Conservation (phyloP, 2,329 filamentous ascomycete species). For the Clarireedia hainanense region DNA sequence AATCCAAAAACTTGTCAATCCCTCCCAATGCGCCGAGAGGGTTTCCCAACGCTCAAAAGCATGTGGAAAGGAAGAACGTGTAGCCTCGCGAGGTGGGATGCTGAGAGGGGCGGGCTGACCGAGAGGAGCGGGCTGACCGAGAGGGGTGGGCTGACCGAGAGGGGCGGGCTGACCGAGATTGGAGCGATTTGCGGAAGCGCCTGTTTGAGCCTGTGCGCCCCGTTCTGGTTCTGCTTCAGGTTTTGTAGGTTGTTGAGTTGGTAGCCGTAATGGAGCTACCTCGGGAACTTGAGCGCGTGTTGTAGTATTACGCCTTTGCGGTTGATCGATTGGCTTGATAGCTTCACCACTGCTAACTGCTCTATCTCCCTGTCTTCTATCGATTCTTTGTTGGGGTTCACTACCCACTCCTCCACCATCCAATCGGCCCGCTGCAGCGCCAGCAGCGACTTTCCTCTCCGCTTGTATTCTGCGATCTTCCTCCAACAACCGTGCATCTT, state of each 20-base stretch:
- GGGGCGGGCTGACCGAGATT: background rate
- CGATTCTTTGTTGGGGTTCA: slow-evolving; percentile 24
- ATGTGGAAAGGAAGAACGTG: slow-evolving; percentile 77
- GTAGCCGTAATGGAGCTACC: slow-evolving; percentile 24
- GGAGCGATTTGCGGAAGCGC: background rate
- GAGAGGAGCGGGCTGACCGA: background rate
- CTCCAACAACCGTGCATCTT: slow-evolving; percentile 45
- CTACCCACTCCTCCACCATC: slow-evolving; percentile 15
- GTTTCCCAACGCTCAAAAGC: slow-evolving; percentile 98
- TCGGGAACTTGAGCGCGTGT: slow-evolving; percentile 21
- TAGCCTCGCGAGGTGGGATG: slow-evolving; percentile 6
- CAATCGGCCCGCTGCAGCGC: slow-evolving; percentile 36
- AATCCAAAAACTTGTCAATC: slow-evolving; percentile 95
- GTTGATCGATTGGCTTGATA: slow-evolving; percentile 12
- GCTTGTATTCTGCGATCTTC: slow-evolving; percentile 46
- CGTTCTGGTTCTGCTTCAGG: slow-evolving; percentile 15
- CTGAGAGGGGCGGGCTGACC: background rate
- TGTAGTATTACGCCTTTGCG: slow-evolving; percentile 23
- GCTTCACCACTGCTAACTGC: slow-evolving; percentile 11
- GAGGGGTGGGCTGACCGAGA: background rate
- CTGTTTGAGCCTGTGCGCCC: background rate
- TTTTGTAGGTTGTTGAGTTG: slow-evolving; percentile 20
- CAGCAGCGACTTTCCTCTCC: slow-evolving; percentile 54
- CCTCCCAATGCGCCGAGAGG: slow-evolving; percentile 95
- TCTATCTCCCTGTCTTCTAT: slow-evolving; percentile 22